Evolutionary conservation across 805 yeast genomes (phyloP), one percentile per base, ranked within the genome.

Genomic region (Candida silvatica): DNA sequence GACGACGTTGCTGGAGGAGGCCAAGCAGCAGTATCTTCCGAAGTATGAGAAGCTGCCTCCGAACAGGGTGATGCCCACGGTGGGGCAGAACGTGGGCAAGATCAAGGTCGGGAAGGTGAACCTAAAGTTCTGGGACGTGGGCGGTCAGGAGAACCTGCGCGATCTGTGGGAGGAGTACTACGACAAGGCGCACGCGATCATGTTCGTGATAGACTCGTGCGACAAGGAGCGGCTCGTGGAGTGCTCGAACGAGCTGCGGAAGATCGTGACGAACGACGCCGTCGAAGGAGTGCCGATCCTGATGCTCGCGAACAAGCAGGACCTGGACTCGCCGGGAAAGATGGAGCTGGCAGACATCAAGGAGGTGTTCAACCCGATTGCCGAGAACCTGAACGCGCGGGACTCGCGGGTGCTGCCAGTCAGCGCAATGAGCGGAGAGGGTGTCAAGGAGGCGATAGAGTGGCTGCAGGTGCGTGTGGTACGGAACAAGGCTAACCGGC

Each of bases 271-370:
- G 33, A 70, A 70, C 52, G 83, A 78, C 39, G 65, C 66, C 15
- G 62, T 71, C 11, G 84, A 78, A 37, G 87, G 94, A 20, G 80
- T 87, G 14, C 98, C 97, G 2, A 76, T 90, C 7, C 65, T 90
- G 38, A 90, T 90, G 96, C 66, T 90, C 50, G 97, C 97, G 6
- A 90, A 92, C 56, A 92, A 92, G 55, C 96, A 88, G 61, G 97
- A 92, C 52, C 55, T 77, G 24, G 75, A 73, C 9, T 46, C 50
- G 14, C 48, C 41, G 20, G 77, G 74, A 32, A 71, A 77, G 39
- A 58, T 82, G 57, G 90, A 81, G 52, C 78, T 82, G 15, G 83
- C 77, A 45, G 81, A 82, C 58, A 70, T 92, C 52, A 79, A 90
- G 65, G 73, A 92, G 69, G 62, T 90, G 45, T 71, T 90, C 67